Evolutionary conservation across 352 stramenopile genomes (phyloP).

Genomic region (Globisporangium nodosum): DNA sequence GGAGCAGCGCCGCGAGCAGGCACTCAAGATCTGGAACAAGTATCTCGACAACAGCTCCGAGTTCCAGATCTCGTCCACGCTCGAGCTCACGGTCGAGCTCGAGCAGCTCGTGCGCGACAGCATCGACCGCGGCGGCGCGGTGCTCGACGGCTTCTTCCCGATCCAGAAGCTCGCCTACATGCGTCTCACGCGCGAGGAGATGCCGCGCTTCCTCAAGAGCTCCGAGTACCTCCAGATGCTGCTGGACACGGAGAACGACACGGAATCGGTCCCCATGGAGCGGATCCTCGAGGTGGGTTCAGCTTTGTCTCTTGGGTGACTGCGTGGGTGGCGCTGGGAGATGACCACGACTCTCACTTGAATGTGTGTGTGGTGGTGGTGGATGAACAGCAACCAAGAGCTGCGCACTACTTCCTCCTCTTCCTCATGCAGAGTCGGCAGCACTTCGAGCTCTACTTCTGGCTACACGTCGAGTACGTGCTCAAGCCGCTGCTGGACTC

Average conservation of each 20-base stretch:
- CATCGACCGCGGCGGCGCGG: conserved; percentile 40
- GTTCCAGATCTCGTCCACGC: conserved; percentile 77
- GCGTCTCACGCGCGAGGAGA: conserved; percentile 70
- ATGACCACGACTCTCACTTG: too few species aligned
- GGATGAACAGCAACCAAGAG: conserved; percentile 43
- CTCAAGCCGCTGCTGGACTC: conserved; percentile 62
- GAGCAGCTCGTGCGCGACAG: conserved; percentile 72
- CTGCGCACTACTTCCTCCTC: conserved; percentile 82
- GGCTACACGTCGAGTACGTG: conserved; percentile 85
- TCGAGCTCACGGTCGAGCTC: conserved; percentile 73
- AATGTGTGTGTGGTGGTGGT: not conserved
- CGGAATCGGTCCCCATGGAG: conserved; percentile 74
- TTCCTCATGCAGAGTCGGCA: conserved; percentile 86
- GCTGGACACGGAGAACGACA: conserved; percentile 73
- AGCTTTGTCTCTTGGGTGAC: not conserved
- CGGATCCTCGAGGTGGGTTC: conserved; percentile 48
- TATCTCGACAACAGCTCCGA: conserved; percentile 79
- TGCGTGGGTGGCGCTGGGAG: not conserved
- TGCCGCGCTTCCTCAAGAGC: conserved; percentile 82
- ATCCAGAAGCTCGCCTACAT: conserved; percentile 86
- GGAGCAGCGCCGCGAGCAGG: conserved; percentile 59
- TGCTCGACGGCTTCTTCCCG: conserved; percentile 73
- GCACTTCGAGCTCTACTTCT: conserved; percentile 87
- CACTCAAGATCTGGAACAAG: conserved; percentile 83
- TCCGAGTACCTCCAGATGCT: conserved; percentile 83